Percentiles rank a stretch among this genome's conserved stretches.
These are phyloP conservation scores for Gossypium davidsonii DNA, from an alignment of 441 rosid species.

Conservation along the genomic window DNA sequence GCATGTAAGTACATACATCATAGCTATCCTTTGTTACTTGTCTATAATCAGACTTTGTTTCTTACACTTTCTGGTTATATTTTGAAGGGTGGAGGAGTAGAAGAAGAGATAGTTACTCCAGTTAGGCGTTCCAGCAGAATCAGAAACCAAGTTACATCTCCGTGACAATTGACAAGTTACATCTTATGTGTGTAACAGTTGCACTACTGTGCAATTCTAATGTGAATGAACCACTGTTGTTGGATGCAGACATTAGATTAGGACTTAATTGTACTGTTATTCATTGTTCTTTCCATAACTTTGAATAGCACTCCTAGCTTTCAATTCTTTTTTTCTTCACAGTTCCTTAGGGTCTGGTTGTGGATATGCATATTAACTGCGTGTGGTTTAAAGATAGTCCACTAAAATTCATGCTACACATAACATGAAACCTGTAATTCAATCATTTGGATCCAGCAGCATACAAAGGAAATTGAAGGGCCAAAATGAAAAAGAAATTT, in stretches of 20 bases:
- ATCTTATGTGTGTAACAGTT: not conserved
- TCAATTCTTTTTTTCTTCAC: not conserved
- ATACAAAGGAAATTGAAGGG: too few relatives aligned
- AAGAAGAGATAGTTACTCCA: conserved; percentile 58
- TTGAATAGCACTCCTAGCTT: not conserved
- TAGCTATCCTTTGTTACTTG: not conserved
- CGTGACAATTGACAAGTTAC: conserved; percentile 23
- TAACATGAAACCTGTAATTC: too few relatives aligned
- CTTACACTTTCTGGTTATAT: conserved; percentile 10
- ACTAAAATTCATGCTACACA: too few relatives aligned
- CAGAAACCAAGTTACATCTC: conserved; percentile 47
- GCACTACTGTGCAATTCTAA: conserved; percentile 17
- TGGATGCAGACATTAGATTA: conserved; percentile 18
- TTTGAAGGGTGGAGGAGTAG: conserved; percentile 32
- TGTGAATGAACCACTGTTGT: conserved; percentile 9
- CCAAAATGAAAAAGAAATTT: too few relatives aligned
- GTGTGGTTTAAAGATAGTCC: too few relatives aligned
- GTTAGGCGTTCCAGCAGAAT: conserved; percentile 87
- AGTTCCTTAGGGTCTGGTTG: not conserved
- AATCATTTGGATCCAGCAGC: too few relatives aligned
- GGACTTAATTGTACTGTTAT: conserved; percentile 12
- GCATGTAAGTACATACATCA: conserved; percentile 35
- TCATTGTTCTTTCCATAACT: not conserved
- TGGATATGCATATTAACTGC: too few relatives aligned
- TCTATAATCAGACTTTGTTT: not conserved